These are phyloP conservation scores for Abeoforma whisleri DNA, from an alignment of 78 protist species.

Conservation along the genomic window DNA sequence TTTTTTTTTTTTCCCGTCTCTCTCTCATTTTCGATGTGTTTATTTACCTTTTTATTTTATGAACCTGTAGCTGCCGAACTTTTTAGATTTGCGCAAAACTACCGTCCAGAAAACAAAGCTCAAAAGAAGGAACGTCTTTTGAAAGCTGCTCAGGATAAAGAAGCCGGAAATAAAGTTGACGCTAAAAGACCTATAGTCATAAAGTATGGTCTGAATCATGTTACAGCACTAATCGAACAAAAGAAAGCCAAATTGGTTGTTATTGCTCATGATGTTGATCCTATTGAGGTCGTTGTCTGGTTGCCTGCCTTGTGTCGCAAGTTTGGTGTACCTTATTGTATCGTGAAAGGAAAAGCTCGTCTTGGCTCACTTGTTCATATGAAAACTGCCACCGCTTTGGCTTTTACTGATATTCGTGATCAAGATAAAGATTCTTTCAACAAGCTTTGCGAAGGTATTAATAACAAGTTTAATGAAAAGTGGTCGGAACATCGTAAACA, in stretches of 20 bases:
- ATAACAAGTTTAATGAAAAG: constrained; percentile 54
- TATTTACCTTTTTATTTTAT: too few relatives aligned
- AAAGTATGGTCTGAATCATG: constrained; percentile 90
- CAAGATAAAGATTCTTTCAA: constrained; percentile 56
- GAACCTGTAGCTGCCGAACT: constrained; percentile 16
- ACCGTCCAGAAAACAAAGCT: constrained; percentile 80
- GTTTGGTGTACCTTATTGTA: constrained; percentile 92
- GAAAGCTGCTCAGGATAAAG: constrained; percentile 55
- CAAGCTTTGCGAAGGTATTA: constrained; percentile 46
- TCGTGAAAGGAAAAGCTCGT: constrained; percentile 91
- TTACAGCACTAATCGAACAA: constrained; percentile 82
- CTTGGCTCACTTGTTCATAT: constrained; percentile 86
- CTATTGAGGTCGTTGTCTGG: constrained; percentile 93
- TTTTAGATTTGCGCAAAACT: constrained; percentile 59
- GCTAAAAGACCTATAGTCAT: constrained; percentile 60
- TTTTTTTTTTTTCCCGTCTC: too few relatives aligned
- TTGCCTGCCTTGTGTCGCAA: constrained; percentile 96
- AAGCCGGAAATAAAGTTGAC: constrained; percentile 32
- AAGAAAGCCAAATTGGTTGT: constrained; percentile 95
- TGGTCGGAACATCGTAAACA: constrained; percentile 38
- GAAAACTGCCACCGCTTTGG: constrained; percentile 84
- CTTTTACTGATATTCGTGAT: constrained; percentile 64
- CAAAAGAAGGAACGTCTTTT: constrained; percentile 71
- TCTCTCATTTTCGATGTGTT: too few relatives aligned
- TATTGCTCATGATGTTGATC: constrained; percentile 98